Conservation (phyloP, 345 rosid genomes). For the Eucalyptus viminalis region DNA sequence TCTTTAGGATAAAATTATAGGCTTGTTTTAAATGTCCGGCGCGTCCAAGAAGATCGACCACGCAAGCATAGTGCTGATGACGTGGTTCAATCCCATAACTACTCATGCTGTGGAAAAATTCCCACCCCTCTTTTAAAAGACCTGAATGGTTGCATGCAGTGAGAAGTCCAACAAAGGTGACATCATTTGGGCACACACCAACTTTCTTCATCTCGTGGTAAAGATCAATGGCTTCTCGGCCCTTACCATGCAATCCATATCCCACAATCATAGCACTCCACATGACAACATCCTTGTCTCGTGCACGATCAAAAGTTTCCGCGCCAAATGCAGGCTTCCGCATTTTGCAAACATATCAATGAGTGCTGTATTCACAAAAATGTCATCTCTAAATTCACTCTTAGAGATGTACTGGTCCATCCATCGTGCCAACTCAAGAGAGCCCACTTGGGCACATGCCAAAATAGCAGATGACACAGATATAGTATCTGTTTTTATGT, state of each 20-base stretch:
- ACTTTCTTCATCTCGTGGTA: background rate
- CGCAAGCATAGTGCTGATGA: slow-evolving; percentile 5
- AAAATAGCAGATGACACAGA: slow-evolving; percentile 3
- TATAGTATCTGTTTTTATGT: background rate
- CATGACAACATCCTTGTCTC: slow-evolving; percentile 1
- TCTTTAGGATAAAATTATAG: background rate
- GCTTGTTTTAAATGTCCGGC: background rate
- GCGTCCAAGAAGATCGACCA: slow-evolving; percentile 6
- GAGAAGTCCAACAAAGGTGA: slow-evolving; percentile 6
- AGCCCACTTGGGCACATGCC: slow-evolving; percentile 4
- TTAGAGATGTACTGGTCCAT: background rate
- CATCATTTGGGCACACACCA: slow-evolving; percentile 5
- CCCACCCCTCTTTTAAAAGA: slow-evolving; percentile 4
- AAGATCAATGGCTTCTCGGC: slow-evolving; percentile 1
- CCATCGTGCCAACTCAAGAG: slow-evolving; percentile 6
- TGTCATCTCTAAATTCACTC: background rate
- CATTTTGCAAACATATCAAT: slow-evolving; percentile 8
- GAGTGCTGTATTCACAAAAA: background rate
- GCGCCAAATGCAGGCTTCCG: background rate
- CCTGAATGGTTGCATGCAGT: slow-evolving; percentile 6
- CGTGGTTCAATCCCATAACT: slow-evolving; percentile 3
- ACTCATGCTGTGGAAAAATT: slow-evolving; percentile 1
- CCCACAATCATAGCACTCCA: slow-evolving; percentile 12
- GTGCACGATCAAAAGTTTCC: background rate
- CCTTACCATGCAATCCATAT: slow-evolving; percentile 4